Conservation (phyloP, 441 rosid species). For the Syzygium malaccense region DNA sequence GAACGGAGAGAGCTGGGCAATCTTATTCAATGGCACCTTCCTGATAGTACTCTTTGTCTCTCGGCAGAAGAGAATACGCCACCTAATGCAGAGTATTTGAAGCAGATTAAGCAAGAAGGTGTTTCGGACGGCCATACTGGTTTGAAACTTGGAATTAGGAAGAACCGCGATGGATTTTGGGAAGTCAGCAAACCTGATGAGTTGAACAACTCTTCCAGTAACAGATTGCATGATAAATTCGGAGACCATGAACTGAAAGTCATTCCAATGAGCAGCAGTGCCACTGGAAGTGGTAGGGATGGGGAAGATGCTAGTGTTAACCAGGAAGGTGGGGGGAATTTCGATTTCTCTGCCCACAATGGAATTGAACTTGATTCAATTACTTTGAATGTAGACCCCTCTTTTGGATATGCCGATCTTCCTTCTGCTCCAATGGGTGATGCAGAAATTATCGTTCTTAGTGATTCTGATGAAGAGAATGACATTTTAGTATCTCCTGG, state of each 20-base stretch:
- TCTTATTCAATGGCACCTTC: slow-evolving; percentile 77
- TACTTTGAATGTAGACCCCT: slow-evolving; percentile 53
- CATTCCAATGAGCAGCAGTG: slow-evolving; percentile 93
- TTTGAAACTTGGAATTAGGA: slow-evolving; percentile 90
- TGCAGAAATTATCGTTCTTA: slow-evolving; percentile 79
- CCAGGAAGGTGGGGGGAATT: slow-evolving; percentile 74
- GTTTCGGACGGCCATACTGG: slow-evolving; percentile 61
- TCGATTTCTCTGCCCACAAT: slow-evolving; percentile 45
- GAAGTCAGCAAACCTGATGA: slow-evolving; percentile 82
- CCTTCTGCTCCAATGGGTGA: slow-evolving; percentile 43
- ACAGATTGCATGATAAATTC: slow-evolving; percentile 43
- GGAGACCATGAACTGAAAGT: slow-evolving; percentile 42
- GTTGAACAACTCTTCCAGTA: slow-evolving; percentile 58
- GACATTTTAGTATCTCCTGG: slow-evolving; percentile 49
- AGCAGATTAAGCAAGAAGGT: slow-evolving; percentile 73
- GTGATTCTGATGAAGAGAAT: slow-evolving; percentile 92
- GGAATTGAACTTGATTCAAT: slow-evolving; percentile 80
- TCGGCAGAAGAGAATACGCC: slow-evolving; percentile 32
- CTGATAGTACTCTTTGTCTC: slow-evolving; percentile 55
- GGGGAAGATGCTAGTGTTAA: slow-evolving; percentile 97
- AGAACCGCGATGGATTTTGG: slow-evolving; percentile 82
- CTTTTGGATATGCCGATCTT: slow-evolving; percentile 46
- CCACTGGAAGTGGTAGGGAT: slow-evolving; percentile 87
- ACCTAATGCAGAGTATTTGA: slow-evolving; percentile 38
- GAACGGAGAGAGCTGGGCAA: slow-evolving; percentile 82